Percentiles rank a stretch among this genome's conserved stretches.
Evolutionary conservation across 2,329 filamentous ascomycete species (phyloP).

Genomic region (Pseudogymnoascus sp.): DNA sequence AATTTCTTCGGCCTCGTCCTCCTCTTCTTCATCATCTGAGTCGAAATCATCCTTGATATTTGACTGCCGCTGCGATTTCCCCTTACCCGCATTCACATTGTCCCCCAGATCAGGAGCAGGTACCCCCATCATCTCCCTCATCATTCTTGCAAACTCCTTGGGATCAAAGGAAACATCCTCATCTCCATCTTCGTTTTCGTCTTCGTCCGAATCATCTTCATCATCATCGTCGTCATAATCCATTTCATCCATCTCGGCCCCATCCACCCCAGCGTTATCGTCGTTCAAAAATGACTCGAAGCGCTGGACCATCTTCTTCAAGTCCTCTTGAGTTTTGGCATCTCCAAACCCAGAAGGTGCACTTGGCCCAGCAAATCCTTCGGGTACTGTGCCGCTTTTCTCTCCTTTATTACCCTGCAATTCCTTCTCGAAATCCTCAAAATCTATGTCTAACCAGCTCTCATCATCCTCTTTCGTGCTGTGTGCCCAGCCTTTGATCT

Average conservation of each 20-base stretch:
- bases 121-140: conserved; percentile 84
- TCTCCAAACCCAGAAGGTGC: conserved; percentile 51
- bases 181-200: conserved; percentile 57
- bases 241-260: conserved; percentile 65
- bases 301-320: conserved; percentile 86
- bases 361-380: conserved; percentile 23
- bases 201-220: conserved; percentile 43
- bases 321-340: conserved; percentile 59
- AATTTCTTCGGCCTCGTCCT: conserved; percentile 54
- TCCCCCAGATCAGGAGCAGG: conserved; percentile 26
- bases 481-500: conserved; percentile 64
- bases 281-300: conserved; percentile 91
- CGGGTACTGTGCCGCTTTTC: conserved; percentile 25
- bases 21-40: conserved; percentile 33
- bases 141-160: conserved; percentile 74
- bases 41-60: conserved; percentile 21
- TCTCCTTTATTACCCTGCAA: conserved; percentile 46
- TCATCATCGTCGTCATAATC: conserved; percentile 46
- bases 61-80: neutral
- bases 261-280: conserved; percentile 70
- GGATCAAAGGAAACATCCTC: conserved; percentile 67
- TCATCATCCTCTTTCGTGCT: conserved; percentile 67
- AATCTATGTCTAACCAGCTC: conserved; percentile 86
- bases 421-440: conserved; percentile 78
- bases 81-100: neutral